phyloP scores from a whole-genome alignment of 345 rosid species.

The Nasturtium officinale region DNA sequence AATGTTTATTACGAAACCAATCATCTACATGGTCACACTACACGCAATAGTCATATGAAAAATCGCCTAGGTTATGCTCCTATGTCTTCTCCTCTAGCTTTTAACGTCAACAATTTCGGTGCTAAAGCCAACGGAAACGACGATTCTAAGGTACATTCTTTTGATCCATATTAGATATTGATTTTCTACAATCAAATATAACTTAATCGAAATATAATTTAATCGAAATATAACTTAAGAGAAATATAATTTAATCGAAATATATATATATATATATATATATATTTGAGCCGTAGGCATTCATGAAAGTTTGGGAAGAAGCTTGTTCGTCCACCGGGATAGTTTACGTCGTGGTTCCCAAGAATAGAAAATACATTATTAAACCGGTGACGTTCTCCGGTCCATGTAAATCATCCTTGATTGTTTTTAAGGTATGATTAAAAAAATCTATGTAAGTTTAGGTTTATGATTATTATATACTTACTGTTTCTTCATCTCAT shows the following conservation, averaged over 20 bases:
- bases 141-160: constrained; percentile 54
- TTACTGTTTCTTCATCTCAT: constrained; percentile 5
- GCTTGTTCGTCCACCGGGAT: constrained; percentile 62
- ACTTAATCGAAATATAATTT: too few relatives aligned
- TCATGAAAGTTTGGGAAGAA: constrained; percentile 58
- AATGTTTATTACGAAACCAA: constrained; percentile 24
- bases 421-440: constrained; percentile 63
- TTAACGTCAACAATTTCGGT: constrained; percentile 56
- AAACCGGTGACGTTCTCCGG: constrained; percentile 75
- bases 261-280: too few relatives aligned
- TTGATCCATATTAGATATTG: background rate
- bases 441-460: constrained; percentile 1
- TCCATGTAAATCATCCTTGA: constrained; percentile 66
- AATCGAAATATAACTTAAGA: constrained; percentile 5
- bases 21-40: constrained; percentile 34
- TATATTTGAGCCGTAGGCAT: constrained; percentile 50
- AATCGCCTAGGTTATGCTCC: constrained; percentile 30
- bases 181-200: background rate
- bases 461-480: background rate
- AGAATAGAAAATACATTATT: constrained; percentile 52
- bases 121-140: constrained; percentile 63
- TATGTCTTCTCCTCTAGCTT: constrained; percentile 40
- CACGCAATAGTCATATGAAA: background rate
- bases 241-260: background rate
- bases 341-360: constrained; percentile 57